Evolutionary conservation across 371 early-diverging fungal genomes (phyloP).

Genomic region (Mucor indicus): DNA sequence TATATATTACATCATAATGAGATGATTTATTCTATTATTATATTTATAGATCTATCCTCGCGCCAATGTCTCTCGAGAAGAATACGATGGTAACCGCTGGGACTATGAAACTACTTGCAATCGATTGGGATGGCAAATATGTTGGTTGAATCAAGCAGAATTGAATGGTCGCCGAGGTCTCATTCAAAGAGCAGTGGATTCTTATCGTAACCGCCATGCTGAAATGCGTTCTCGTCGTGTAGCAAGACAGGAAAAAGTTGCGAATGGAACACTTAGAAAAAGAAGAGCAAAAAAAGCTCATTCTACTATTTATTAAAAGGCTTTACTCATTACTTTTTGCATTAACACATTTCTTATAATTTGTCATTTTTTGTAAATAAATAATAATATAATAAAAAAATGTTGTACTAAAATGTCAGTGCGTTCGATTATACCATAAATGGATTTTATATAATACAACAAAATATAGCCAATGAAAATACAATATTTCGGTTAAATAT

Average conservation of each 20-base stretch:
- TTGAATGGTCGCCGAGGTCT: conserved; percentile 79
- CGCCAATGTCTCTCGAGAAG: conserved; percentile 59
- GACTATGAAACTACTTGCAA: conserved; percentile 88
- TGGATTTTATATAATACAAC: too few relatives aligned
- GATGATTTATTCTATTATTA: background rate
- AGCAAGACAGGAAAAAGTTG: conserved; percentile 70
- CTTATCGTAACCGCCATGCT: conserved; percentile 76
- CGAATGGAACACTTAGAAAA: conserved; percentile 62
- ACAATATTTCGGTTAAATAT: too few relatives aligned
- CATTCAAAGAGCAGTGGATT: conserved; percentile 89
- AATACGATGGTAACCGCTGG: conserved; percentile 87
- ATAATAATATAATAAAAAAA: too few relatives aligned
- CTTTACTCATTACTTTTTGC: too few relatives aligned
- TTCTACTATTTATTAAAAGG: too few relatives aligned
- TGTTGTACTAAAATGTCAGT: too few relatives aligned
- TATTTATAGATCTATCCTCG: conserved; percentile 69
- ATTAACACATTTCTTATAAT: too few relatives aligned
- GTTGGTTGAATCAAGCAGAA: conserved; percentile 75
- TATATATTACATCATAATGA: background rate
- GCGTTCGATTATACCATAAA: too few relatives aligned
- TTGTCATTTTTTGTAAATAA: too few relatives aligned
- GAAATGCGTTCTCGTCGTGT: conserved; percentile 71
- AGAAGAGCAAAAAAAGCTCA: conserved; percentile 30
- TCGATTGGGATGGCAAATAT: conserved; percentile 82
- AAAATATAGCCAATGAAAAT: too few relatives aligned